Percentiles rank a stretch among this genome's conserved stretches.
Conservation (phyloP, 108 stramenopile species). For the Cyclotella distinguenda region DNA sequence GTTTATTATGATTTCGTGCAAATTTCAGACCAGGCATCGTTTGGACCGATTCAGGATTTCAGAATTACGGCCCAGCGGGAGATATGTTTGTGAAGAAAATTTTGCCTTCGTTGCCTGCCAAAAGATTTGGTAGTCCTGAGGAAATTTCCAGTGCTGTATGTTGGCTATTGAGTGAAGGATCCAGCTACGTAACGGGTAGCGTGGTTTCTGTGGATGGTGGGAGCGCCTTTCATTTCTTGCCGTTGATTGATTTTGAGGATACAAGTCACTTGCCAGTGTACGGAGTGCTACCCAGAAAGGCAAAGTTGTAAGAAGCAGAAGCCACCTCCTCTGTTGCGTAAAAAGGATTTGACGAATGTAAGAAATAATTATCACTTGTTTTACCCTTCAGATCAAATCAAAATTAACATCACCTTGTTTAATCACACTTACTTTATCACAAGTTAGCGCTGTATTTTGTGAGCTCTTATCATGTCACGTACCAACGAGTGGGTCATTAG, state of each 20-base stretch:
- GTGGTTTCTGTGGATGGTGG: slow-evolving; percentile 75
- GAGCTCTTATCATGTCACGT: slow-evolving; percentile 5
- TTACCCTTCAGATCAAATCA: too few species aligned
- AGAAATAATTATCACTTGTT: too few species aligned
- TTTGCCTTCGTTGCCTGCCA: slow-evolving; percentile 62
- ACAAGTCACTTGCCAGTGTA: slow-evolving; percentile 64
- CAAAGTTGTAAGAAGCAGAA: slow-evolving; percentile 66
- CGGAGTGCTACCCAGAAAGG: slow-evolving; percentile 60
- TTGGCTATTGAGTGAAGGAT: slow-evolving; percentile 71
- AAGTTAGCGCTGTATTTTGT: background rate
- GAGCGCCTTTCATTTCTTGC: slow-evolving; percentile 61
- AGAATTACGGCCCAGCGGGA: slow-evolving; percentile 77
- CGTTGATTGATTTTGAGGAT: slow-evolving; percentile 74
- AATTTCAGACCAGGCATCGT: slow-evolving; percentile 84
- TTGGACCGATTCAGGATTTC: slow-evolving; percentile 79
- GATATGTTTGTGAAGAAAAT: slow-evolving; percentile 66
- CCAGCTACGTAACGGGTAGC: slow-evolving; percentile 72
- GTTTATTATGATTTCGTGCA: too few species aligned
- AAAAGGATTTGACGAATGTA: background rate
- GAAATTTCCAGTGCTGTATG: slow-evolving; percentile 73
- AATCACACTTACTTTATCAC: background rate
- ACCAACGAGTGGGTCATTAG: slow-evolving; percentile 1
- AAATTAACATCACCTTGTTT: too few species aligned
- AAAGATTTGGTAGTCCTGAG: slow-evolving; percentile 66
- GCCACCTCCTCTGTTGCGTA: background rate